Evolutionary conservation across 176 grass and related monocot species (phyloP).

Genomic region (Triticum aestivum): IWGSC_CS_RefSeq_v2.1 NC_057814.1:553203669-553204168

Average conservation of each 20-base stretch:
- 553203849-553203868: not conserved
- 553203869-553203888: not conserved
- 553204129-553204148: not conserved
- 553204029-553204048: not conserved
- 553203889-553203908: too few relatives aligned
- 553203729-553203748: too few relatives aligned
- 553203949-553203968: not conserved
- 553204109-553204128: not conserved
- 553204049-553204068: not conserved
- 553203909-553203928: too few relatives aligned
- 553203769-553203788: constrained; percentile 50
- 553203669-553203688: too few relatives aligned
- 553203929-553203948: not conserved
- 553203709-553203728: too few relatives aligned
- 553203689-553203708: too few relatives aligned
- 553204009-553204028: not conserved
- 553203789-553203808: constrained; percentile 67
- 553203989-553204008: not conserved
- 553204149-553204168: not conserved
- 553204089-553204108: too few relatives aligned
- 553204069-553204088: not conserved
- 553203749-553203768: too few relatives aligned
- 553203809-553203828: constrained; percentile 76
- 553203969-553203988: not conserved
- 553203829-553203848: not conserved